Evolutionary conservation across 768 basidiomycete species (phyloP).

Genomic region (Ramaria sp.): DNA sequence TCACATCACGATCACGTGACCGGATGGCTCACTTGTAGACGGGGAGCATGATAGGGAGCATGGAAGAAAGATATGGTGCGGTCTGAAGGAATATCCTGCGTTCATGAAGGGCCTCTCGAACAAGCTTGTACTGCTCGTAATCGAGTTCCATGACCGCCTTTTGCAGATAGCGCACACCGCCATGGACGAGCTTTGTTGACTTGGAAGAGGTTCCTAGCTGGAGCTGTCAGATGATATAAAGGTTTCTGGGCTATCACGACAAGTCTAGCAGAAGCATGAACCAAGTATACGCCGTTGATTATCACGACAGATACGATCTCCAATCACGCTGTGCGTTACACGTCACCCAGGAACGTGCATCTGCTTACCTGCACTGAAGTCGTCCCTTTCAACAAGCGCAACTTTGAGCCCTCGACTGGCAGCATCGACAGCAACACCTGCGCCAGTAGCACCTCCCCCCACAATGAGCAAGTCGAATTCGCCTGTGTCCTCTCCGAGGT

Average conservation of each 20-base stretch:
- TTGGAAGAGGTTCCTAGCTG: slow-evolving; percentile 83
- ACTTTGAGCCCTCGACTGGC: slow-evolving; percentile 86
- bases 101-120: slow-evolving; percentile 90
- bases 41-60: slow-evolving; percentile 96
- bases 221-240: not conserved
- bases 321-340: not conserved
- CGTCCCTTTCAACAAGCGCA: slow-evolving; percentile 85
- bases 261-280: no score
- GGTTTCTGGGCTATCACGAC: no score
- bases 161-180: slow-evolving; percentile 94
- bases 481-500: slow-evolving; percentile 27
- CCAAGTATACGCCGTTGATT: not conserved
- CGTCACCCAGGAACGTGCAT: not conserved
- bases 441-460: slow-evolving; percentile 88
- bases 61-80: slow-evolving; percentile 83
- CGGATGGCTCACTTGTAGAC: slow-evolving; percentile 66
- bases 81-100: slow-evolving; percentile 89
- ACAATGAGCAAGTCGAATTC: slow-evolving; percentile 76
- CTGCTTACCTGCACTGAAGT: slow-evolving; percentile 76
- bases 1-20: not conserved
- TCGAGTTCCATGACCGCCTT: slow-evolving; percentile 94
- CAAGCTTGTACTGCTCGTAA: slow-evolving; percentile 94
- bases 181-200: slow-evolving; percentile 96
- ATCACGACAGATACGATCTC: not conserved
- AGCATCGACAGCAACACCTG: slow-evolving; percentile 94